A percentile compares a stretch with the other conserved stretches of the same genome.
phyloP scores from a whole-genome alignment of 495 filamentous ascomycete species.

The Lasiosphaeriaceae sp. region DNA sequence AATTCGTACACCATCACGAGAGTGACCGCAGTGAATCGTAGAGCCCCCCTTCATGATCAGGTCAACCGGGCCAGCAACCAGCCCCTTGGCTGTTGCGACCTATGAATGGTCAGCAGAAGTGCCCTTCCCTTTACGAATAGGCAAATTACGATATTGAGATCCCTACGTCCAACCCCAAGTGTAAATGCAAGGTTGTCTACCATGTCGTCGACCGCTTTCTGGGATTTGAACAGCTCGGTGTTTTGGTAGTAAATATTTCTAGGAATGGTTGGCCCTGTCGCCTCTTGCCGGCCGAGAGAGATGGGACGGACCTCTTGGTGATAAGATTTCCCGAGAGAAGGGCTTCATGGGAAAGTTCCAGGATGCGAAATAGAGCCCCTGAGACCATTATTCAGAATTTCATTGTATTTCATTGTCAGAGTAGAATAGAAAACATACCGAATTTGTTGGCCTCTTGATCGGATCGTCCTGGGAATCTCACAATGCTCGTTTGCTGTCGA shows the following conservation, averaged over 20 bases:
- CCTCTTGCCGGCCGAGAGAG: background rate
- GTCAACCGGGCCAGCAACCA: conserved; percentile 30
- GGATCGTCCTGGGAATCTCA: conserved; percentile 39
- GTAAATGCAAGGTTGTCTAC: conserved; percentile 86
- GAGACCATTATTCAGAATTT: background rate
- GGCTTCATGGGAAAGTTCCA: conserved; percentile 68
- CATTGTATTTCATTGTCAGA: background rate
- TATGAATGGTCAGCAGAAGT: conserved; percentile 19
- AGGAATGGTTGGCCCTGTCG: background rate
- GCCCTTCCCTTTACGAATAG: background rate
- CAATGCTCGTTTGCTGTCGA: conserved; percentile 8
- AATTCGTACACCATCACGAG: conserved; percentile 23
- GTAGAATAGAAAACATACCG: conserved; percentile 24
- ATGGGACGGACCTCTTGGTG: conserved; percentile 72
- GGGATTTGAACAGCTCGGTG: conserved; percentile 71
- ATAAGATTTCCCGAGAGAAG: conserved; percentile 58
- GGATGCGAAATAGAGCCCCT: conserved; percentile 58
- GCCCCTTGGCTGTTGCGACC: conserved; percentile 56
- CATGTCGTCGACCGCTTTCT: conserved; percentile 68
- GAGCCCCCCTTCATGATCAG: conserved; percentile 23
- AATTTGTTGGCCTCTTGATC: conserved; percentile 35
- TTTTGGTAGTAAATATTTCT: conserved; percentile 93
- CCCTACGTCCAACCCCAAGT: conserved; percentile 56
- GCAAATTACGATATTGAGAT: conserved; percentile 60
- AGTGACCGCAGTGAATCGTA: conserved; percentile 25